Base-by-base conservation (phyloP, 1,139 yeast genomes). In the Maudiozyma humilis region DNA sequence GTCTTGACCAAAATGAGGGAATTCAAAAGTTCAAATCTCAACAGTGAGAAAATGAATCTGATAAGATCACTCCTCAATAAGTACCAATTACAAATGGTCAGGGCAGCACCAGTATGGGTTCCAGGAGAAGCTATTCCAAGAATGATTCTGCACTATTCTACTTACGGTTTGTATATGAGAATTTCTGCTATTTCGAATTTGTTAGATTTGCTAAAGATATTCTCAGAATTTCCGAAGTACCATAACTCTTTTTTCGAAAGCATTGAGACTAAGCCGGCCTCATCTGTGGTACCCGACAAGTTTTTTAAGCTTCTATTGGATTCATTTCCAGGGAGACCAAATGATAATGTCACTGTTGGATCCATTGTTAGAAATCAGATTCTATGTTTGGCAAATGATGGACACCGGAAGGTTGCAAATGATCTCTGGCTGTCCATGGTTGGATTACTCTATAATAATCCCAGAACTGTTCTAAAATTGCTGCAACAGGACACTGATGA, bases 381-480 rank as follows among this genome's bases (percentile, higher is more conserved):
- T 4, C 44, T 38, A 17, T 44, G 46, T 18, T 38, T 56, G 13
- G 18, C 42, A 2, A 43, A 34, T 10, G 51, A 50, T 38, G 44
- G 47, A 13, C 59, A 55, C 23, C 50, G 46, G 23, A 60, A 57
- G 39, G 40, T 56, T 2, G 59, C 61, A 3, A 51, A 55, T 50
- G 63, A 59, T 43, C 42, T 57, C 19, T 60, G 65, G 65, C 36
- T 60, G 13, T 53, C 60, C 4, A 41, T 55, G 38, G 47, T 48
- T 8, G 64, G 62, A 2, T 45, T 60, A 18, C 39, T 60, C 15
- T 58, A 48, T 43, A 55, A 52, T 34, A 49, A 48, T 25, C 31
- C 45, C 2, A 36, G 42, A 8, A 45, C 40, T 3, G 34, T 55
- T 7, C 23, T 42, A 7, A 33, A 43, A 6, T 33, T 55, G 3